A percentile compares a stretch with the other conserved stretches of the same genome.
These are phyloP conservation scores for Nannochloropsis salina DNA, from an alignment of 108 stramenopile genomes.

Conservation along the genomic window DNA sequence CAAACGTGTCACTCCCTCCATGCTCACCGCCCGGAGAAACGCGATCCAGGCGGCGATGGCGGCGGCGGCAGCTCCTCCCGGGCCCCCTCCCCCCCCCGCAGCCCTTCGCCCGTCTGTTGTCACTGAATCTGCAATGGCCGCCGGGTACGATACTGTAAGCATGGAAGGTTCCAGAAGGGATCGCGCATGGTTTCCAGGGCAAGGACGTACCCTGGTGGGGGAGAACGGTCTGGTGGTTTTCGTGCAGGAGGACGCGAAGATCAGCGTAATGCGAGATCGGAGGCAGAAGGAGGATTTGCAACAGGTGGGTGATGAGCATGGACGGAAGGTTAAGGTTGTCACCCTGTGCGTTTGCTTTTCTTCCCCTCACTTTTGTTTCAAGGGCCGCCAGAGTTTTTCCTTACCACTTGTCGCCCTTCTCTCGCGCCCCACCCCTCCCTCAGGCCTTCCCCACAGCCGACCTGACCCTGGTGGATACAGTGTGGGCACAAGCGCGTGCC, in stretches of 20 bases:
- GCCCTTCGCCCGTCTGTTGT: neutral
- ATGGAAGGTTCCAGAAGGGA: neutral
- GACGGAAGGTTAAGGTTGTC: neutral
- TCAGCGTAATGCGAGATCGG: neutral
- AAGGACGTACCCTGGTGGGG: neutral
- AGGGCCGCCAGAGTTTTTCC: too few species aligned
- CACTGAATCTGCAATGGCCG: neutral
- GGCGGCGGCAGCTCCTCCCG: neutral
- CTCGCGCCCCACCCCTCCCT: neutral
- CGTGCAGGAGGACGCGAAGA: neutral
- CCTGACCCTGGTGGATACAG: neutral
- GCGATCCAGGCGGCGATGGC: neutral
- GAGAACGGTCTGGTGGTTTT: neutral
- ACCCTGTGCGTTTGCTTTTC: neutral
- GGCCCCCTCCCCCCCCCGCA: neutral
- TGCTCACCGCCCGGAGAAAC: neutral
- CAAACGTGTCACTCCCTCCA: neutral
- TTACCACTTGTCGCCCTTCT: neutral
- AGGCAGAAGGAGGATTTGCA: conserved; percentile 16
- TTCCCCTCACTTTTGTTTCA: too few species aligned
- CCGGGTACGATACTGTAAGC: neutral
- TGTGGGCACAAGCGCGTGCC: neutral
- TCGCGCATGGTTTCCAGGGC: neutral
- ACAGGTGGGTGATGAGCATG: neutral
- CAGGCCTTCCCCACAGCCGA: neutral